These are phyloP conservation scores for Raphanus raphanistrum DNA, from an alignment of 345 rosid genomes.

Conservation along the genomic window DNA sequence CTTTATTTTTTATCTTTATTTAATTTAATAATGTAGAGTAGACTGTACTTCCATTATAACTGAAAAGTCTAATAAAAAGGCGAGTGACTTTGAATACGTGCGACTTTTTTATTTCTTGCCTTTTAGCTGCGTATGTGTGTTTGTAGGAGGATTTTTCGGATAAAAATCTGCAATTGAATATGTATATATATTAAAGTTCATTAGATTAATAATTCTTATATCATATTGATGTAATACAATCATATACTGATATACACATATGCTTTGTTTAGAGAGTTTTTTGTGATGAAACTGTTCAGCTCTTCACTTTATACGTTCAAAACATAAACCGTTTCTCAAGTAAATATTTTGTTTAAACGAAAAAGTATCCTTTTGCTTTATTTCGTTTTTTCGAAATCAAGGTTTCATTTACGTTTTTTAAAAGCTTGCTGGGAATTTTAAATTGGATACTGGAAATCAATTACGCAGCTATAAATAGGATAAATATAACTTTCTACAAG, in stretches of 20 bases:
- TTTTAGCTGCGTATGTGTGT: slow-evolving; percentile 19
- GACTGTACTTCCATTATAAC: background rate
- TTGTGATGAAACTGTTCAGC: too few species aligned
- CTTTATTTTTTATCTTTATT: background rate
- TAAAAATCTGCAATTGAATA: background rate
- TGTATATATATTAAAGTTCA: background rate
- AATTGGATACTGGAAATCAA: background rate
- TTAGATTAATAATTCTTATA: background rate
- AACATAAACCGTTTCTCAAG: background rate
- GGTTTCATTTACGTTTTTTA: background rate
- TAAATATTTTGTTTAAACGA: background rate
- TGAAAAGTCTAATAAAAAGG: background rate
- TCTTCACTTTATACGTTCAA: background rate
- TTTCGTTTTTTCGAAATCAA: background rate
- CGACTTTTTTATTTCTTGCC: background rate
- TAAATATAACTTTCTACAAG: background rate
- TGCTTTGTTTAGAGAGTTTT: too few species aligned
- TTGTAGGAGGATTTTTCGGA: background rate
- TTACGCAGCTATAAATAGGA: background rate
- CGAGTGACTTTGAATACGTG: background rate
- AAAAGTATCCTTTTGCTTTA: too few species aligned
- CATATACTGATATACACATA: too few species aligned
- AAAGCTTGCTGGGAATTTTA: background rate
- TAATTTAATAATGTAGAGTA: background rate
- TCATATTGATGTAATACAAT: too few species aligned